A percentile compares a stretch with the other conserved stretches of the same genome.
These are phyloP conservation scores for Eleusine indica DNA, from an alignment of 176 grass and related monocot genomes.

Conservation along the genomic window DNA sequence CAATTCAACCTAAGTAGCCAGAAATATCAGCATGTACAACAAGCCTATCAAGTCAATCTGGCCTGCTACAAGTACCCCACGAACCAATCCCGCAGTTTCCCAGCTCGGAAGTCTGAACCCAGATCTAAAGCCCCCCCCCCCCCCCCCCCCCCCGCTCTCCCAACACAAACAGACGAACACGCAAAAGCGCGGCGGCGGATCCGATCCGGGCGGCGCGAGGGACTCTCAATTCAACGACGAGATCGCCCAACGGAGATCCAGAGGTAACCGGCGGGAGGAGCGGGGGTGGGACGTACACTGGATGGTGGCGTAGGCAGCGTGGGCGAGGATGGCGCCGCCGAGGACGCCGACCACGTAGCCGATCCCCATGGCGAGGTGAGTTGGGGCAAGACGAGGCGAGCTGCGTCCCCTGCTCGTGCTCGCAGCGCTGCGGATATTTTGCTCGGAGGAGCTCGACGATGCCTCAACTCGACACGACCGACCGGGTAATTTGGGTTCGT, in stretches of 20 bases:
- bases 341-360: constrained; percentile 77
- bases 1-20: constrained; percentile 1
- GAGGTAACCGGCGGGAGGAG: not conserved
- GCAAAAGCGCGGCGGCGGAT: not conserved
- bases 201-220: not conserved
- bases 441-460: not conserved
- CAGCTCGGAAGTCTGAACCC: not conserved
- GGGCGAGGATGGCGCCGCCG: constrained; percentile 80
- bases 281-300: constrained; percentile 54
- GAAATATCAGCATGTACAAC: not conserved
- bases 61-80: not conserved
- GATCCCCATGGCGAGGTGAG: constrained; percentile 59
- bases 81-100: not conserved
- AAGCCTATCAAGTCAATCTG: not conserved
- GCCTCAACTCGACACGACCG: not conserved
- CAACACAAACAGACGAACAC: not conserved
- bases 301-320: constrained; percentile 87
- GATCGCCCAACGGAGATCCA: not conserved
- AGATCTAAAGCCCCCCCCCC: constrained; percentile 18
- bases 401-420: not conserved
- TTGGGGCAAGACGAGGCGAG: not conserved
- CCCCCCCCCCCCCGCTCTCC: not conserved
- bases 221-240: not conserved
- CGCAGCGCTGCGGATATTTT: not conserved
- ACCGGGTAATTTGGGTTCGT: not conserved